Conservation (phyloP, 805 yeast genomes). For the Alloascoidea hylecoeti region DNA sequence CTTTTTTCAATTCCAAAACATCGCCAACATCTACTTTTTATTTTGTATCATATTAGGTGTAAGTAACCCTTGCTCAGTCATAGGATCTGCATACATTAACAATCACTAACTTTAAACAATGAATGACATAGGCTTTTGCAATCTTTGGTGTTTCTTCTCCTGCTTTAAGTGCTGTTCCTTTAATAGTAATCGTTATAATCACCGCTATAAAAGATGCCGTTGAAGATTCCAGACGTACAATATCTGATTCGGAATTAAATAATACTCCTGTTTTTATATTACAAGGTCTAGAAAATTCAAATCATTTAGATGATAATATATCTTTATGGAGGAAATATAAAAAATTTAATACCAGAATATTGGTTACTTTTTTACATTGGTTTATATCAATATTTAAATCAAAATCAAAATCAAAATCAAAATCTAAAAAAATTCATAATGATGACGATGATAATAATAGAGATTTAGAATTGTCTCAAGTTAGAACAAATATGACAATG, state of each 20-base stretch:
- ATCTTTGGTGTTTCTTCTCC: conserved; percentile 67
- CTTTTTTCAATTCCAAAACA: conserved; percentile 64
- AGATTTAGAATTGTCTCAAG: too few relatives aligned
- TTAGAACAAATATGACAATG: too few relatives aligned
- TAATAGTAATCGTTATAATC: conserved; percentile 61
- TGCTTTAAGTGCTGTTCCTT: conserved; percentile 66
- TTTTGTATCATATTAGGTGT: conserved; percentile 67
- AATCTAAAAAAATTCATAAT: too few relatives aligned
- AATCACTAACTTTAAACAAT: too few relatives aligned
- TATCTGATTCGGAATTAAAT: conserved; percentile 54
- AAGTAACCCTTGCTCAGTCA: conserved; percentile 2
- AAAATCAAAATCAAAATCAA: too few relatives aligned
- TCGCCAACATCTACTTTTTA: conserved; percentile 84
- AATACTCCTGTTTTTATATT: conserved; percentile 47
- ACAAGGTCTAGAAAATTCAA: conserved; percentile 38
- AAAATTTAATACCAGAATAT: conserved; percentile 30
- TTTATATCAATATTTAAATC: too few relatives aligned
- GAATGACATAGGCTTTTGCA: conserved; percentile 35
- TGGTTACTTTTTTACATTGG: too few relatives aligned
- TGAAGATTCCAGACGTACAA: conserved; percentile 58
- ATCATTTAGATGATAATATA: conserved; percentile 38
- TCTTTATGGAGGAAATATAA: conserved; percentile 58
- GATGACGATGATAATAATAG: too few relatives aligned
- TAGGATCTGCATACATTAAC: too few relatives aligned
- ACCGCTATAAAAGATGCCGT: conserved; percentile 69